A percentile compares a stretch with the other conserved stretches of the same genome.
phyloP scores from a whole-genome alignment of 2,329 filamentous ascomycete genomes.

The Trichocomaceae sp. region DNA sequence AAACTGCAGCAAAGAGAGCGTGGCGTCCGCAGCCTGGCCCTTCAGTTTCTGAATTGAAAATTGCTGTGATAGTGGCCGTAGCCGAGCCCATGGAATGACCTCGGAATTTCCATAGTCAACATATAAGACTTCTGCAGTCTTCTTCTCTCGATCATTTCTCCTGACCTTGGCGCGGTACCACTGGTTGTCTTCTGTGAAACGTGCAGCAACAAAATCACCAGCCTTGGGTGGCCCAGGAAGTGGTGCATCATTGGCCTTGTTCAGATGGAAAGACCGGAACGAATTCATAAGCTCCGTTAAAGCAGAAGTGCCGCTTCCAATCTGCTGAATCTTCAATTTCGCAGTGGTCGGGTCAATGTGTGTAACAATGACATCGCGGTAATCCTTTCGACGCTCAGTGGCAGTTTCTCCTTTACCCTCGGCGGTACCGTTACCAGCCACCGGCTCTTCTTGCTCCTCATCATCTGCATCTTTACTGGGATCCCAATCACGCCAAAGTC shows the following conservation, averaged over 20 bases:
- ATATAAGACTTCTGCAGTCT: slow-evolving; percentile 85
- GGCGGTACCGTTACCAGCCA: slow-evolving; percentile 44
- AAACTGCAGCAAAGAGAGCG: slow-evolving; percentile 82
- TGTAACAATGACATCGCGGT: slow-evolving; percentile 88
- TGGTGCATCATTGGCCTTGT: slow-evolving; percentile 68
- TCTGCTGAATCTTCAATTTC: slow-evolving; percentile 82
- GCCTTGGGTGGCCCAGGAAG: slow-evolving; percentile 75
- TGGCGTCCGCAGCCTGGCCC: slow-evolving; percentile 78
- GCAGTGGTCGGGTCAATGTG: slow-evolving; percentile 72
- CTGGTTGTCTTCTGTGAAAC: slow-evolving; percentile 79
- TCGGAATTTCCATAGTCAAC: slow-evolving; percentile 96
- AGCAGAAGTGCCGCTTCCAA: slow-evolving; percentile 77
- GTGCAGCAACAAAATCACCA: slow-evolving; percentile 83
- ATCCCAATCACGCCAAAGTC: slow-evolving; percentile 90
- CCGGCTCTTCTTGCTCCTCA: slow-evolving; percentile 42
- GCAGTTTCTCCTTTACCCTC: slow-evolving; percentile 49
- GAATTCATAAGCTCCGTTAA: slow-evolving; percentile 83
- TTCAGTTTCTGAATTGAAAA: slow-evolving; percentile 78
- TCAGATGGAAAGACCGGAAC: slow-evolving; percentile 85
- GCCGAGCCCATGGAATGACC: slow-evolving; percentile 72
- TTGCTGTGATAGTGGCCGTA: slow-evolving; percentile 75
- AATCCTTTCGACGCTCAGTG: slow-evolving; percentile 65
- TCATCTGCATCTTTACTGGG: slow-evolving; percentile 72
- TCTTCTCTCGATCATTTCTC: slow-evolving; percentile 83
- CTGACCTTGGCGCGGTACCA: slow-evolving; percentile 94